Percentiles rank a stretch among this genome's conserved stretches.
Conservation (phyloP, 441 rosid species). For the Geranium incanum region DNA sequence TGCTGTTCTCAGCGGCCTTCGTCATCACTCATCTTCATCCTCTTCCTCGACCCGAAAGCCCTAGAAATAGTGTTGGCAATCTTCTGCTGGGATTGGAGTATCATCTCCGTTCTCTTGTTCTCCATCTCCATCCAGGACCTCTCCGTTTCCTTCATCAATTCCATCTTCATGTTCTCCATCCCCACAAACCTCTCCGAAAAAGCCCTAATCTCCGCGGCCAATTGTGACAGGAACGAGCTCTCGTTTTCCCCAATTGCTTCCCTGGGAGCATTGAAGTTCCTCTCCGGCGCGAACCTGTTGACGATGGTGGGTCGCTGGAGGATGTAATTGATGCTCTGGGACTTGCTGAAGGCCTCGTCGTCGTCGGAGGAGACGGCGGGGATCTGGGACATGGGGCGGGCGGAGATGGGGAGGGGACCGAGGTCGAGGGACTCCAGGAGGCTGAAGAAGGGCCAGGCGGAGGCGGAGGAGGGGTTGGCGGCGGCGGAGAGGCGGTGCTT, state of each 20-base stretch:
- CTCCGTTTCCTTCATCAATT: slow-evolving; percentile 66
- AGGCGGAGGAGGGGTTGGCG: slow-evolving; percentile 24
- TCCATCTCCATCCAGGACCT: slow-evolving; percentile 62
- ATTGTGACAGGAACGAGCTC: slow-evolving; percentile 28
- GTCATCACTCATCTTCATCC: slow-evolving; percentile 19
- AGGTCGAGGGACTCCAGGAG: slow-evolving; percentile 52
- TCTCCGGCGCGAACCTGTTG: background rate
- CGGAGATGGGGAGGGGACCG: slow-evolving; percentile 44
- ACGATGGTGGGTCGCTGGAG: background rate
- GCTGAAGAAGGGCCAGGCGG: slow-evolving; percentile 41
- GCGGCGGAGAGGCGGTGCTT: slow-evolving; percentile 35
- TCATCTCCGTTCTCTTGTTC: slow-evolving; percentile 63
- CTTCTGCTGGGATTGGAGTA: slow-evolving; percentile 56
- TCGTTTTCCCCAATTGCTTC: background rate
- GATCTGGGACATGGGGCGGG: slow-evolving; percentile 12
- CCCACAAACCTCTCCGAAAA: slow-evolving; percentile 48
- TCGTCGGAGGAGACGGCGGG: slow-evolving; percentile 17
- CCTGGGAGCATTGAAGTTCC: background rate
- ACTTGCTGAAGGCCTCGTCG: slow-evolving; percentile 16
- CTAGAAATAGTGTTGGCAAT: slow-evolving; percentile 45
- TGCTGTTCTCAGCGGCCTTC: background rate
- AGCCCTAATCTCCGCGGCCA: slow-evolving; percentile 48
- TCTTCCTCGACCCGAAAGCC: slow-evolving; percentile 29
- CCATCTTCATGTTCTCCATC: slow-evolving; percentile 71
- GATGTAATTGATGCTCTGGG: background rate